Evolutionary conservation across 2,329 filamentous ascomycete species (phyloP), one percentile per base, ranked within the genome.

Genomic region (Nemania diffusa): DNA sequence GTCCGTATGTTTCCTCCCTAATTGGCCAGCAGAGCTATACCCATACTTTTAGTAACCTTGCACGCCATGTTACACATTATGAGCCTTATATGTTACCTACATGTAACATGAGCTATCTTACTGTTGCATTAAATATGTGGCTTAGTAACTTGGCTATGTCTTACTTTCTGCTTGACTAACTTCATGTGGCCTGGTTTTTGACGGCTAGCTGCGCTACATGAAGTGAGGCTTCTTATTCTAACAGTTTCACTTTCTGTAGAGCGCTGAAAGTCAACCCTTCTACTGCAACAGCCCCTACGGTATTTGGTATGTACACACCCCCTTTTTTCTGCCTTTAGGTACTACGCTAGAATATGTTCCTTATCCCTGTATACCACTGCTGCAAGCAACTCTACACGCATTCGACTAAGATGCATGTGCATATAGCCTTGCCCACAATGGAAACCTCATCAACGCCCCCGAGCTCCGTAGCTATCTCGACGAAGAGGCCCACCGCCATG

Each of bases 211-310:
- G 5, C 29, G 1, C 8, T 8, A 15, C 9, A 15, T 42, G 22
- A n/a, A 9, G 22, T 51, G 26, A 13, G n/a, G n/a, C 13, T 34
- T 51, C 6, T 20, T 22, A 20, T 48, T 55, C 58, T 68, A 13
- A 65, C 29, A 61, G 26, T 4, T 3, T 17, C 11, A 34, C n/a
- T 37, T 46, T 52, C 22, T 44, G 0, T 50, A 70, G 64, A 70
- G 63, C 44, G 76, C 87, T 89, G n/a, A 91, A 92, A 80, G 90
- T 90, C 91, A 93, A 78, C 91, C 91, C 0, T 93, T 93, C 79
- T 93, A 93, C 75, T 90, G 92, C 73, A 93, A 93, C 81, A 86
- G 84, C 65, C 91, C 91, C 2, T 93, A 92, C 76, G 91, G 91
- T 57, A 92, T 93, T 73, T 89, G 85, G 68, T 70, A 65, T 59